Conservation (phyloP, 2,329 filamentous ascomycete species). For the Talaromyces verruculosus region DNA sequence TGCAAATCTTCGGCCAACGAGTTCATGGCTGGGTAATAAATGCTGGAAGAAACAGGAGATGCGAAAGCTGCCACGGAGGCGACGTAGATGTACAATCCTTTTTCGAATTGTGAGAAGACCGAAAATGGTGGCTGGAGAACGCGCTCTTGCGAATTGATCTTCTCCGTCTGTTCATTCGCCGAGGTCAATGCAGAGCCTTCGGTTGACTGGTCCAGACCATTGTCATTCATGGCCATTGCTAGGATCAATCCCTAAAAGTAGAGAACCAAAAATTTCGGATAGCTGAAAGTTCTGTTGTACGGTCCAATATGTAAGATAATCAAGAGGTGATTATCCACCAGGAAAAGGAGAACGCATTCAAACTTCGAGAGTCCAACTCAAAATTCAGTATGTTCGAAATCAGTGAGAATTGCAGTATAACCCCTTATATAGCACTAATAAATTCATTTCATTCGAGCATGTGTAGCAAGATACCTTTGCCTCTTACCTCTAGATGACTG, state of each 20-base stretch:
- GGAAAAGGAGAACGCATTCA: not conserved
- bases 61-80: constrained; percentile 42
- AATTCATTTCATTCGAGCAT: not conserved
- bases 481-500: not conserved
- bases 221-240: not conserved
- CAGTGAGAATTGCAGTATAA: not conserved
- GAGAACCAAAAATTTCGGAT: not conserved
- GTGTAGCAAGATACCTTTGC: not conserved
- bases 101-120: constrained; percentile 21
- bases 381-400: not conserved
- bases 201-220: not conserved
- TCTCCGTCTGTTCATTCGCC: not conserved
- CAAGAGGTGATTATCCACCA: not conserved
- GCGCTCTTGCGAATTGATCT: not conserved
- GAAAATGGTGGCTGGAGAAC: not conserved
- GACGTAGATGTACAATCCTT: constrained; percentile 36
- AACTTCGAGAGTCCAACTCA: not conserved
- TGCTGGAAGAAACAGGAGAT: constrained; percentile 40
- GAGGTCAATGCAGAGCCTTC: not conserved
- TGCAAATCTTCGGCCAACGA: constrained; percentile 31
- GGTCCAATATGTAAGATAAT: not conserved
- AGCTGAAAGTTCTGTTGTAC: not conserved
- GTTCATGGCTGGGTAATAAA: constrained; percentile 43
- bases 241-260: not conserved
- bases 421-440: not conserved